Evolutionary conservation across 768 basidiomycete genomes (phyloP).

Genomic region (Tulasnella sp.): DNA sequence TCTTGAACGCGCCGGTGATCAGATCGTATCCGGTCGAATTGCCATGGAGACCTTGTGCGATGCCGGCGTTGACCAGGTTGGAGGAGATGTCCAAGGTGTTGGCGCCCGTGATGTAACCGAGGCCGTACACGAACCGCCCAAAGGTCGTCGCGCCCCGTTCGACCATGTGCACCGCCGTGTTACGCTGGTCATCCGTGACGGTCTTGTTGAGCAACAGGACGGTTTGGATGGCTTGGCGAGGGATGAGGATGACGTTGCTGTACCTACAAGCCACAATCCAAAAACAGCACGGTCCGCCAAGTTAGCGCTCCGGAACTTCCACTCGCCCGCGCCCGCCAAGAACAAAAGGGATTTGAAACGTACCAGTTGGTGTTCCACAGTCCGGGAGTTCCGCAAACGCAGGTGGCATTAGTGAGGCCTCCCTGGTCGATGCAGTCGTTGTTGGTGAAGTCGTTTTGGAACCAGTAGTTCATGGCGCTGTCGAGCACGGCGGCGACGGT

Average conservation of each 20-base stretch:
- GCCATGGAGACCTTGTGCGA: constrained; percentile 15
- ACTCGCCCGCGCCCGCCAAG: no score
- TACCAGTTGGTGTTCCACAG: constrained; percentile 63
- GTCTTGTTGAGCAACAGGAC: constrained; percentile 60
- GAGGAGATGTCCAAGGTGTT: constrained; percentile 34
- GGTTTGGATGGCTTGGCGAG: constrained; percentile 57
- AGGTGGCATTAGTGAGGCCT: neutral
- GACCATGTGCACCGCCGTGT: constrained; percentile 55
- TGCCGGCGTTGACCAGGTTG: constrained; percentile 26
- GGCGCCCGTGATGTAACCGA: constrained; percentile 48
- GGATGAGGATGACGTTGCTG: constrained; percentile 56
- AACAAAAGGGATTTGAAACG: no score
- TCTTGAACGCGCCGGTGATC: constrained; percentile 54
- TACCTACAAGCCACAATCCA: constrained; percentile 33
- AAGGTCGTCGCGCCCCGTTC: constrained; percentile 57
- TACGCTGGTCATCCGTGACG: constrained; percentile 25
- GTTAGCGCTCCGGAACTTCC: no score
- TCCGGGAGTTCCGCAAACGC: constrained; percentile 33
- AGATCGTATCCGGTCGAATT: constrained; percentile 46
- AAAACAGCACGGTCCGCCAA: no score
- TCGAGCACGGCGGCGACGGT: neutral
- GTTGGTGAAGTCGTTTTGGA: constrained; percentile 31
- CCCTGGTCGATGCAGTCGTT: constrained; percentile 32
- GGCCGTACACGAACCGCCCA: constrained; percentile 49
- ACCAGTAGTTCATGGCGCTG: constrained; percentile 35